Base-by-base conservation (phyloP, 2,329 filamentous ascomycete species). In the Arthrinium puccinioides region DNA sequence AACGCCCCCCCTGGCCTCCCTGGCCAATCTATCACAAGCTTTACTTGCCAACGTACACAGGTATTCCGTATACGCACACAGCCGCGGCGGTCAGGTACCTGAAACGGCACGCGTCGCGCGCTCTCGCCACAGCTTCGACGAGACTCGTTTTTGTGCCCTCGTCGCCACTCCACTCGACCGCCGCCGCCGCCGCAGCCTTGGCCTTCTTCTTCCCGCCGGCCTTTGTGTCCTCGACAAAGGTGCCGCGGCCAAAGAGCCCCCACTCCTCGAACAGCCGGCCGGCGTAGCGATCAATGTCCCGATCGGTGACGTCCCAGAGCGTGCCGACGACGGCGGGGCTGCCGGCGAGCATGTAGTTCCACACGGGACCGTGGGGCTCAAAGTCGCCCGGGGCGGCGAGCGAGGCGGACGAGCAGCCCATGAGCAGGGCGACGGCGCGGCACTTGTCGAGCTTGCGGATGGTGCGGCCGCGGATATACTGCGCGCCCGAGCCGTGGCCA, bases 241-340 rank as follows among this genome's bases (percentile, higher is more conserved):
- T 59, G 40, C 71, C 71, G 59, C 49, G 50, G 2, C 60, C 54
- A 37, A 84, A 66, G 6, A 98, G 59, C 0, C 92, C 92, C 92
- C 92, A 98, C 50, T 83, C 74, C 55, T 92, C 84, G 56, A 95
- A 84, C 3, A 84, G 69, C 19, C 74, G 71, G 23, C 82, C 79
- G 0, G 89, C 85, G 59, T 95, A 94, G 14, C 89, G 84, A 64
- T 98, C 94, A 57, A 96, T 95, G 59, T 98, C 92, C 52, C 86
- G 86, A 58, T 98, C 92, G 9, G 92, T 98, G 34, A 98, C 92
- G 60, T 98, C 92, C 92, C 92, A 98, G 25, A 98, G 69, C 13
- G 89, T 96, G 31, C 88, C 92, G 3, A 97, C 80, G 9, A 97
- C 78, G 0, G 90, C 88, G 4, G 87, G 88, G 49, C 76, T 79